These are phyloP conservation scores for Ziziphus jujuba DNA, from an alignment of 306 rosid genomes.

Conservation along the genomic window DNA sequence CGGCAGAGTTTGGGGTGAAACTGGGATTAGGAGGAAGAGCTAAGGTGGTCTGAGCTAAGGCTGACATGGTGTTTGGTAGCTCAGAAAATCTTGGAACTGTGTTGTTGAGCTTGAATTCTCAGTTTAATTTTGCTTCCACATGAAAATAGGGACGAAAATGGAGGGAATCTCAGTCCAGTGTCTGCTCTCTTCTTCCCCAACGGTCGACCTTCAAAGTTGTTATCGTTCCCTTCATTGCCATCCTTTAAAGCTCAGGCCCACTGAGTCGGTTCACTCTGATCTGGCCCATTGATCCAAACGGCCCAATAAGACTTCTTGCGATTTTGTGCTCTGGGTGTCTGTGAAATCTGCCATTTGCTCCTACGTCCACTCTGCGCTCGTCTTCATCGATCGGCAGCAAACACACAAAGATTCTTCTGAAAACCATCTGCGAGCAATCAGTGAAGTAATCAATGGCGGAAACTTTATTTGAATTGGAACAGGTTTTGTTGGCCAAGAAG, in stretches of 20 bases:
- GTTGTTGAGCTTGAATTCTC: too few relatives aligned
- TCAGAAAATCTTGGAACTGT: neutral
- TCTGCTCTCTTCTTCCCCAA: neutral
- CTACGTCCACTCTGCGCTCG: neutral
- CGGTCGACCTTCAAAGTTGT: neutral
- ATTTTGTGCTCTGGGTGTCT: too few relatives aligned
- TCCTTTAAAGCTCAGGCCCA: neutral
- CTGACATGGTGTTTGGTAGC: constrained; percentile 33
- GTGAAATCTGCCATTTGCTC: neutral
- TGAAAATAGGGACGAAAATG: too few relatives aligned
- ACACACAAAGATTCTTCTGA: neutral
- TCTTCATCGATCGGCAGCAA: neutral
- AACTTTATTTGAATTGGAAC: constrained; percentile 35
- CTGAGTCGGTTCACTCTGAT: too few relatives aligned
- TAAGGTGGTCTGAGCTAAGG: constrained; percentile 17
- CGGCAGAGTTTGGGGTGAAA: constrained; percentile 13
- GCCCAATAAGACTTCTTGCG: too few relatives aligned
- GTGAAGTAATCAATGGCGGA: constrained; percentile 37
- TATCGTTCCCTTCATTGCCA: neutral
- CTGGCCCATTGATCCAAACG: too few relatives aligned
- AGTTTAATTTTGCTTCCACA: too few relatives aligned
- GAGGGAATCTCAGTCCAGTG: neutral
- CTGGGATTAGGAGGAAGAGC: constrained; percentile 26
- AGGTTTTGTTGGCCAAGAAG: constrained; percentile 41
- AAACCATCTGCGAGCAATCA: neutral